Evolutionary conservation across 805 yeast species (phyloP).

Genomic region (Candida michaelii): DNA sequence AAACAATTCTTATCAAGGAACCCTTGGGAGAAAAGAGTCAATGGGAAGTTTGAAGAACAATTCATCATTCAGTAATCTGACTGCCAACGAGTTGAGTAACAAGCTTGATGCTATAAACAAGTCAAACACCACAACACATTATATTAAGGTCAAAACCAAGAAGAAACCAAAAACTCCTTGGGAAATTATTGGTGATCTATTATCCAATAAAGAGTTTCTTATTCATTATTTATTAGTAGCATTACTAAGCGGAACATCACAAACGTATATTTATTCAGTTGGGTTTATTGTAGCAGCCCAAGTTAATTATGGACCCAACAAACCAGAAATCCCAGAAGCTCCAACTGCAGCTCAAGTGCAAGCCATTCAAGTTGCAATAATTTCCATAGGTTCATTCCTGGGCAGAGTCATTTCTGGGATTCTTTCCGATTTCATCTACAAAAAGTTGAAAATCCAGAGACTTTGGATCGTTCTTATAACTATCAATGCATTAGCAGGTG

Average conservation of each 20-base stretch:
- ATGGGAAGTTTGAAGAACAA: conserved; percentile 3
- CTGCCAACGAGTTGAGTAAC: background rate
- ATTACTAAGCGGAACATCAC: conserved; percentile 62
- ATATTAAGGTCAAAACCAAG: conserved; percentile 7
- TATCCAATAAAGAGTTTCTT: conserved; percentile 38
- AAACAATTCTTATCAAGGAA: conserved; percentile 9
- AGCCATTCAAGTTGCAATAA: conserved; percentile 68
- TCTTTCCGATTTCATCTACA: conserved; percentile 58
- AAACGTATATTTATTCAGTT: conserved; percentile 68
- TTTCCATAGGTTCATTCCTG: conserved; percentile 62
- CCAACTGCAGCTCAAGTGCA: conserved; percentile 46
- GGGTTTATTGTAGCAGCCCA: conserved; percentile 66
- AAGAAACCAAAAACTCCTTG: conserved; percentile 15
- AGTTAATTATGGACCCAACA: conserved; percentile 18
- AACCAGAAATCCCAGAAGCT: background rate
- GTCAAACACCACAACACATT: background rate
- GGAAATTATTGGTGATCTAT: conserved; percentile 20
- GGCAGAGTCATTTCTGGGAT: conserved; percentile 70
- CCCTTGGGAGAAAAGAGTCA: conserved; percentile 8
- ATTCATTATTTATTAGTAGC: conserved; percentile 57
- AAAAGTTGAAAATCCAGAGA: conserved; percentile 53
- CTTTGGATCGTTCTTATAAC: conserved; percentile 61
- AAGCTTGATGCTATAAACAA: background rate
- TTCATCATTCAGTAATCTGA: conserved; percentile 2
- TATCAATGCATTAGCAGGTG: conserved; percentile 32